phyloP scores from a whole-genome alignment of 1,284 basidiomycete species.

The Ceraceosorus guamensis region DNA sequence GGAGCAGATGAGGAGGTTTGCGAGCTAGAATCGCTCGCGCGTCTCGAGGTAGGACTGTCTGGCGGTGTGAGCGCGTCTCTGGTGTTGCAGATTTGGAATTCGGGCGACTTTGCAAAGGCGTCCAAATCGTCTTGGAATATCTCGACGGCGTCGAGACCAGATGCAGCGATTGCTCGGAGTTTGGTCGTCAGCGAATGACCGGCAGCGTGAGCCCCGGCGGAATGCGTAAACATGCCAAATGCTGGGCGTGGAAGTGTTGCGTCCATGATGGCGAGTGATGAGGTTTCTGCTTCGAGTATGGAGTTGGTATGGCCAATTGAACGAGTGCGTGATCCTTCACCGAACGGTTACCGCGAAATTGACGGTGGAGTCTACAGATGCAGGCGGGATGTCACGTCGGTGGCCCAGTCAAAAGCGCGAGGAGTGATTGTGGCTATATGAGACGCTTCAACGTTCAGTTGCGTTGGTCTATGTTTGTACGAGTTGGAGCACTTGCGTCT shows the following conservation, averaged over 20 bases:
- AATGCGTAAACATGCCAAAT: constrained; percentile 29
- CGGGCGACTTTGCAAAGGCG: constrained; percentile 31
- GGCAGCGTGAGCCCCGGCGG: constrained; percentile 24
- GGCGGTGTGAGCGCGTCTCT: constrained; percentile 20
- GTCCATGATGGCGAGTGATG: too few species aligned
- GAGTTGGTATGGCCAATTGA: too few species aligned
- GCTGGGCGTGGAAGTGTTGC: neutral
- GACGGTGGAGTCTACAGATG: too few species aligned
- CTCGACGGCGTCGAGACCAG: constrained; percentile 46
- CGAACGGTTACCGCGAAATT: too few species aligned
- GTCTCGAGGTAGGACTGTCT: constrained; percentile 17
- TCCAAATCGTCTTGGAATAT: constrained; percentile 48
- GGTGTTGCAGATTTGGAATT: constrained; percentile 20
- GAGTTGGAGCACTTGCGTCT: too few species aligned
- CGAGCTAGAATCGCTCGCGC: constrained; percentile 4
- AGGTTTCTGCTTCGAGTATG: too few species aligned
- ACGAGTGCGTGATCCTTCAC: too few species aligned
- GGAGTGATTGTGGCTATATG: too few species aligned
- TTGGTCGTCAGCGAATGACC: constrained; percentile 43
- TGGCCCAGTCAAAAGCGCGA: too few species aligned
- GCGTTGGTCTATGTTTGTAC: too few species aligned
- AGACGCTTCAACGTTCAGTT: too few species aligned
- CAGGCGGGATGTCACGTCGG: too few species aligned
- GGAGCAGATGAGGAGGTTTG: constrained; percentile 20
- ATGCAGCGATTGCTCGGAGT: constrained; percentile 33